phyloP scores from a whole-genome alignment of 169 alveolate genomes.

The Plasmodium gaboni region DNA sequence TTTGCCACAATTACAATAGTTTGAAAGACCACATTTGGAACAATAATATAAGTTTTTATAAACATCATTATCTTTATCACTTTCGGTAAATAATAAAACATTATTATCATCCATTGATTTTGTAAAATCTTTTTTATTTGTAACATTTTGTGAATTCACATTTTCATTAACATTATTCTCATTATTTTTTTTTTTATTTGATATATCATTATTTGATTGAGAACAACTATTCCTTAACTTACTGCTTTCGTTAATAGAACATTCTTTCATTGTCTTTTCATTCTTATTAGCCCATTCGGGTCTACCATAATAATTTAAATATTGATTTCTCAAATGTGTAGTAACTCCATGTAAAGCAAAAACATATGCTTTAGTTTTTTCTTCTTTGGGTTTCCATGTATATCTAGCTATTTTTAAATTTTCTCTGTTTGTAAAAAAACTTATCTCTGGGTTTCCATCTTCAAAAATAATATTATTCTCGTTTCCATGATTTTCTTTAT shows the following conservation, averaged over 20 bases:
- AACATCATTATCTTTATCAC: background rate
- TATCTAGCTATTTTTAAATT: slow-evolving; percentile 81
- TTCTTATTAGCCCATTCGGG: slow-evolving; percentile 38
- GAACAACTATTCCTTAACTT: background rate
- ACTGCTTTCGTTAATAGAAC: background rate
- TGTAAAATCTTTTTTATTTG: background rate
- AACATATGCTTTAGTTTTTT: slow-evolving; percentile 79
- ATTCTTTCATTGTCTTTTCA: background rate
- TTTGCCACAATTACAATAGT: slow-evolving; percentile 51
- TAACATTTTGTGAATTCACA: background rate
- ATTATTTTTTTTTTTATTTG: background rate
- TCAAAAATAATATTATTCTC: slow-evolving; percentile 15
- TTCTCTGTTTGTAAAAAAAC: slow-evolving; percentile 79
- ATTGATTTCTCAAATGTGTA: slow-evolving; percentile 82
- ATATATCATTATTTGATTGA: background rate
- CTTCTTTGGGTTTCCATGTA: slow-evolving; percentile 46
- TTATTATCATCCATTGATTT: background rate
- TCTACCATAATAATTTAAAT: slow-evolving; percentile 75
- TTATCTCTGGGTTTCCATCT: slow-evolving; percentile 78
- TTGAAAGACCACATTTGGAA: slow-evolving; percentile 55
- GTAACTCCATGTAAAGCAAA: slow-evolving; percentile 83
- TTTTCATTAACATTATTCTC: background rate
- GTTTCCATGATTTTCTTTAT: slow-evolving; percentile 11
- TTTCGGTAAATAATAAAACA: background rate
- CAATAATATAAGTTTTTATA: slow-evolving; percentile 35